Evolutionary conservation across 23 red algal genomes (phyloP).

Genomic region (Gracilariopsis chorda): DNA sequence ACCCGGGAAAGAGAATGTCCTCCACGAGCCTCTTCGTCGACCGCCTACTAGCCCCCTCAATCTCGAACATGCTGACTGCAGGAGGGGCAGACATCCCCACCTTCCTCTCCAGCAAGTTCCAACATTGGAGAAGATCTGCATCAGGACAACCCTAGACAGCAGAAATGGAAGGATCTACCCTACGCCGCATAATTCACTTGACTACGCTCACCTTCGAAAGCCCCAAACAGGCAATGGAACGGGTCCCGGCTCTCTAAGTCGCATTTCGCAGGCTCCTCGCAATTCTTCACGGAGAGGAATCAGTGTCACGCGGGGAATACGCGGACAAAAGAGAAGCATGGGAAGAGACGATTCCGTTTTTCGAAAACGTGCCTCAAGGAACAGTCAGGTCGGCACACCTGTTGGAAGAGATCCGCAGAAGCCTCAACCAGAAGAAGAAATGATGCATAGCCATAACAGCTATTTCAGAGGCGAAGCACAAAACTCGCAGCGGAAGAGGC

Average conservation of each 20-base stretch:
- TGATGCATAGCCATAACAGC: background rate
- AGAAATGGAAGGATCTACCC: background rate
- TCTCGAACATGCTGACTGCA: background rate
- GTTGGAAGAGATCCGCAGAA: background rate
- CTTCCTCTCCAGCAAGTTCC: background rate
- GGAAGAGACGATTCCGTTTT: background rate
- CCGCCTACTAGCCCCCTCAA: background rate
- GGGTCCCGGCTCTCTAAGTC: background rate
- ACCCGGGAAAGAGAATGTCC: background rate
- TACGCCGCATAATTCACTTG: background rate
- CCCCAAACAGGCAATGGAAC: background rate
- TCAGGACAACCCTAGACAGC: background rate
- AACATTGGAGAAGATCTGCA: background rate
- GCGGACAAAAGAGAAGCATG: background rate
- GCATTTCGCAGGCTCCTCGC: too few species aligned
- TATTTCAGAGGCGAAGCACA: background rate
- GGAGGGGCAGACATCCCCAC: background rate
- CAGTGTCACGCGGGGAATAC: background rate
- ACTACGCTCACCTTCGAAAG: background rate
- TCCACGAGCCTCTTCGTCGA: background rate
- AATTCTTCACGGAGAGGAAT: too few species aligned
- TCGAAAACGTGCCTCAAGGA: background rate
- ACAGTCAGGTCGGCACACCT: background rate
- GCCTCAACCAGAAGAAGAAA: background rate
- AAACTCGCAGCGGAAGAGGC: background rate